Conservation (phyloP, 2,329 filamentous ascomycete genomes). For the Paracoccidioides brasiliensis region DNA sequence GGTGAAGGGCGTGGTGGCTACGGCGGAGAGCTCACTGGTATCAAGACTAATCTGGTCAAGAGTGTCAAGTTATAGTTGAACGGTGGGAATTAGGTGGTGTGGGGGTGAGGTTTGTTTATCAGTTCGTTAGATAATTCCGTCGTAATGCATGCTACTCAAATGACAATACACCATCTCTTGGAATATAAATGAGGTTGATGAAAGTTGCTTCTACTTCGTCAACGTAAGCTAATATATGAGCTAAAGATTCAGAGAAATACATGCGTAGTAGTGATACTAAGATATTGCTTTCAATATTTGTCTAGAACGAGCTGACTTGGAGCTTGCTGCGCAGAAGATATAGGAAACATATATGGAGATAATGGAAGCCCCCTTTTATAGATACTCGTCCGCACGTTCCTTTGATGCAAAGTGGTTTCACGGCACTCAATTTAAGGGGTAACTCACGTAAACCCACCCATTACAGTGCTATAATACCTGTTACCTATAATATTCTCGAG, state of each 20-base stretch:
- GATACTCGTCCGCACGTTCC: background rate
- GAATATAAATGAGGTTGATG: no score
- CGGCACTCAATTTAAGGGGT: background rate
- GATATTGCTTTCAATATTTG: no score
- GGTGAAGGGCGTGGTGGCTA: constrained; percentile 77
- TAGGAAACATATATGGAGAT: no score
- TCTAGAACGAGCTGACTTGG: no score
- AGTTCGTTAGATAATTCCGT: background rate
- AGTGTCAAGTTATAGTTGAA: constrained; percentile 58
- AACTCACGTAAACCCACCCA: background rate
- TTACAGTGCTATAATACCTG: background rate
- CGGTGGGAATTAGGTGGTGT: background rate
- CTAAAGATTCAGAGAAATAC: no score
- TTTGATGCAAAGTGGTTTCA: background rate
- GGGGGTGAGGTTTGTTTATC: background rate
- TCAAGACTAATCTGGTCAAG: constrained; percentile 87
- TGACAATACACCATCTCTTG: no score
- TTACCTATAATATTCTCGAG: constrained; percentile 5
- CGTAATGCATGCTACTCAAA: background rate
- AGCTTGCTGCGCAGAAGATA: no score
- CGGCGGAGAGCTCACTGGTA: constrained; percentile 82
- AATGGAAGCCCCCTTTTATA: no score
- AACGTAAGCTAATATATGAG: no score
- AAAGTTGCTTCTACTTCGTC: no score
- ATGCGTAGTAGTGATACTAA: no score